phyloP scores from a whole-genome alignment of 2,329 filamentous ascomycete species.

The Talaromyces sp. region DNA sequence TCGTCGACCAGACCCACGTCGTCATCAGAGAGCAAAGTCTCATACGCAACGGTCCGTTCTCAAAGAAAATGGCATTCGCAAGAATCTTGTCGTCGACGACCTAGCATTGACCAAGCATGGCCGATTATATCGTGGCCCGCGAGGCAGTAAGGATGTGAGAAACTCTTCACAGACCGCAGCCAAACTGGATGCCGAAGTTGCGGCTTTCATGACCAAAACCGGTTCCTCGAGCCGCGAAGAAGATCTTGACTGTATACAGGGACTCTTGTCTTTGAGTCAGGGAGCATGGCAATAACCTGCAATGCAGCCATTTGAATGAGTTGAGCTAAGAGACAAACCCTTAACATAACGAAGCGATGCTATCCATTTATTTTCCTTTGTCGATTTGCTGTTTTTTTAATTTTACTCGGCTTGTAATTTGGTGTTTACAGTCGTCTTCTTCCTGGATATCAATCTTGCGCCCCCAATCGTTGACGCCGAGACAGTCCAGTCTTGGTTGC shows the following conservation, averaged over 20 bases:
- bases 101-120: slow-evolving; percentile 25
- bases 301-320: neutral
- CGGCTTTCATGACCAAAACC: slow-evolving; percentile 67
- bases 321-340: neutral
- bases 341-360: slow-evolving; percentile 6
- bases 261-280: slow-evolving; percentile 82
- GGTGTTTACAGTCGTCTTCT: neutral
- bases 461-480: neutral
- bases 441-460: neutral
- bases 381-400: neutral
- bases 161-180: slow-evolving; percentile 34
- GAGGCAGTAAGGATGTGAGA: slow-evolving; percentile 29
- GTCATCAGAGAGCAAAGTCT: slow-evolving; percentile 35
- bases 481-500: neutral
- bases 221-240: slow-evolving; percentile 63
- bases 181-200: slow-evolving; percentile 61
- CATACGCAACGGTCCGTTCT: slow-evolving; percentile 41
- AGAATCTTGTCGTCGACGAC: slow-evolving; percentile 26
- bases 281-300: slow-evolving; percentile 75
- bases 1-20: slow-evolving; percentile 36
- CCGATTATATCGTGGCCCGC: slow-evolving; percentile 24
- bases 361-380: slow-evolving; percentile 8
- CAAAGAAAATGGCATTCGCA: slow-evolving; percentile 39
- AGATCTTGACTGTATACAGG: slow-evolving; percentile 85
- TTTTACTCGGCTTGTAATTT: neutral